Evolutionary conservation across 257 asterid species (phyloP), one percentile per base, ranked within the genome.

Genomic region (Fraxinus quadrangulata): DNA sequence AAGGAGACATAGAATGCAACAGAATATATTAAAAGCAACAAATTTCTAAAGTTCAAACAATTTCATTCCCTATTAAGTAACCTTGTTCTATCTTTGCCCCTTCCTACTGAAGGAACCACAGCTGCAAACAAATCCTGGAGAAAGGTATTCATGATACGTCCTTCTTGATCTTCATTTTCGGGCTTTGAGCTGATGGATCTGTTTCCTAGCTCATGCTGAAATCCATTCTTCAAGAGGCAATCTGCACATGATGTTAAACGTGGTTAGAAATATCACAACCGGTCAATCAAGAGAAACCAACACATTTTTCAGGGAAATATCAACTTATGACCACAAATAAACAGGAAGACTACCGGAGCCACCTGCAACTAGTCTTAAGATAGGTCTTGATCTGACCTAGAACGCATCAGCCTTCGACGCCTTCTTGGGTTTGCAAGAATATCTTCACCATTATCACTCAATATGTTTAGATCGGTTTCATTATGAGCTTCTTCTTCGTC

Each of bases 341-440:
- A 61, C 31, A 65, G 73, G 30, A 73, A 10, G 19, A 14, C 40
- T 65, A 79, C 83, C 75, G 30, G 78, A 63, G 79, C 75, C 75
- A 63, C 26, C 59, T 37, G 23, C 10, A 40, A 70, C 5, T 56
- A 30, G 71, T 45, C 77, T 81, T 75, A 34, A 77, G 85, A 63
- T 75, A 75, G 86, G 78, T 85, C 86, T 73, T 84, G 88, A 72
- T 86, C 86, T 9, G 87, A 83, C 40, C 84, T 56, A 23, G 87
- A 80, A 47, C 87, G 90, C 51, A 85, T 84, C 83, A 92, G 83
- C 80, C 94, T 88, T 71, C 94, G 70, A 17, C 93, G 92, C 86
- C 87, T 79, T 76, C 88, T 87, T 1, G 85, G 86, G 59, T 80
- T 83, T 45, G 82, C 81, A 21, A 72, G 78, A 59, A 63, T 78